Evolutionary conservation across 257 asterid species (phyloP).

Genomic region (Solanum pinnatisectum): DNA sequence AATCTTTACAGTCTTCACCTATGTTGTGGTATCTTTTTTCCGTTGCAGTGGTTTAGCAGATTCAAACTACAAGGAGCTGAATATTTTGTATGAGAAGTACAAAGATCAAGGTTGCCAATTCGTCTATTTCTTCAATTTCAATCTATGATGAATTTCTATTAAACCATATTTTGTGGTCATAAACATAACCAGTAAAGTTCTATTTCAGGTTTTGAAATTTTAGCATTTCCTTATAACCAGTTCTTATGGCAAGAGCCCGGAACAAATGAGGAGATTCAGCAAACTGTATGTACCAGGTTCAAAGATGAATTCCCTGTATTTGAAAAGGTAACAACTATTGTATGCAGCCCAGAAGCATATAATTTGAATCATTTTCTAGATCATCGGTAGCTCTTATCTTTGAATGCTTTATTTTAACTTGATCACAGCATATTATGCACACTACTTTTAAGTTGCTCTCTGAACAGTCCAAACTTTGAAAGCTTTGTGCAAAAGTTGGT

Average conservation of each 20-base stretch:
- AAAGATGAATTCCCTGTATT: constrained; percentile 80
- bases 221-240: constrained; percentile 95
- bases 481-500: background rate
- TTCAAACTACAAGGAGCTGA: constrained; percentile 74
- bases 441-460: background rate
- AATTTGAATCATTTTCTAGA: background rate
- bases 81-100: constrained; percentile 59
- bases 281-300: constrained; percentile 61
- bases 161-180: background rate
- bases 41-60: constrained; percentile 54
- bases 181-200: background rate
- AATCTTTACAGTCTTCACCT: background rate
- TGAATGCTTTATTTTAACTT: background rate
- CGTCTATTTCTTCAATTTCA: background rate
- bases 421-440: background rate
- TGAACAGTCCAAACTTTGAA: background rate
- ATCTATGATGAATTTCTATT: background rate
- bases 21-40: background rate
- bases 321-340: constrained; percentile 45
- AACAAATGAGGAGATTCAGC: constrained; percentile 62
- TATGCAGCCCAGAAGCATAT: background rate
- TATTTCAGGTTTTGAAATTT: constrained; percentile 60
- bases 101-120: constrained; percentile 52
- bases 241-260: constrained; percentile 87
- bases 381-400: background rate